Evolutionary conservation across 202 grass and related monocot genomes (phyloP).

Genomic region (Alloteropsis angusta): DNA sequence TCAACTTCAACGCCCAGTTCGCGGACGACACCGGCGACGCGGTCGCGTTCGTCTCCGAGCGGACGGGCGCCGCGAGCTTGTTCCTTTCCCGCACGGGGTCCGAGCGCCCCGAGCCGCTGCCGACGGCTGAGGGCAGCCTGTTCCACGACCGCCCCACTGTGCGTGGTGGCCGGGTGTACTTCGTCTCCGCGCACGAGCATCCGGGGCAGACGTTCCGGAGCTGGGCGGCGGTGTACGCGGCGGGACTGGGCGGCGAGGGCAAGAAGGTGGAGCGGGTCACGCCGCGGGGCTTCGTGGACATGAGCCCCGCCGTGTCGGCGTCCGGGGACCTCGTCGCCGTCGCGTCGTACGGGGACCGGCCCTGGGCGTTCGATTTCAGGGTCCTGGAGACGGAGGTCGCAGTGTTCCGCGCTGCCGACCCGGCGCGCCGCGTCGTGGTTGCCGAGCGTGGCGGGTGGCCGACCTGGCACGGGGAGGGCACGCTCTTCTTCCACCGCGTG

Average conservation of each 20-base stretch:
- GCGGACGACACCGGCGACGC: conserved; percentile 38
- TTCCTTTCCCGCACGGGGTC: conserved; percentile 19
- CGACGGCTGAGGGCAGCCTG: conserved; percentile 35
- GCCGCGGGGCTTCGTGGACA: conserved; percentile 51
- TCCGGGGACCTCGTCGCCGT: conserved; percentile 62
- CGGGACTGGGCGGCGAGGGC: neutral
- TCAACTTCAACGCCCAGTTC: conserved; percentile 88
- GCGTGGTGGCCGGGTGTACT: conserved; percentile 32
- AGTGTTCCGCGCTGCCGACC: conserved; percentile 48
- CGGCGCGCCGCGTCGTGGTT: conserved; percentile 38
- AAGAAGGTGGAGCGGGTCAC: conserved; percentile 22
- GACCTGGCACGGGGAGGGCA: conserved; percentile 48
- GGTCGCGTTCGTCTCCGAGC: conserved; percentile 81
- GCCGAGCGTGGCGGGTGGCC: conserved; percentile 57
- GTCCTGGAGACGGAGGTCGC: conserved; percentile 67
- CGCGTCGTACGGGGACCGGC: conserved; percentile 57
- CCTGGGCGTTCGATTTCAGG: conserved; percentile 72
- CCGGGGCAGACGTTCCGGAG: conserved; percentile 44
- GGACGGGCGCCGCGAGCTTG: conserved; percentile 39
- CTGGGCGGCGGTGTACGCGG: conserved; percentile 69
- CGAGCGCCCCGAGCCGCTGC: conserved; percentile 31
- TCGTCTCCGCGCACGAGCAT: conserved; percentile 71
- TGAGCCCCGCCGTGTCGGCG: conserved; percentile 65
- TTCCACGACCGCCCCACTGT: conserved; percentile 81
- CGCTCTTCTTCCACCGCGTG: conserved; percentile 71